A percentile compares a stretch with the other conserved stretches of the same genome.
phyloP scores from a whole-genome alignment of 108 stramenopile species.

The Hondaea fermentalgiana region DNA sequence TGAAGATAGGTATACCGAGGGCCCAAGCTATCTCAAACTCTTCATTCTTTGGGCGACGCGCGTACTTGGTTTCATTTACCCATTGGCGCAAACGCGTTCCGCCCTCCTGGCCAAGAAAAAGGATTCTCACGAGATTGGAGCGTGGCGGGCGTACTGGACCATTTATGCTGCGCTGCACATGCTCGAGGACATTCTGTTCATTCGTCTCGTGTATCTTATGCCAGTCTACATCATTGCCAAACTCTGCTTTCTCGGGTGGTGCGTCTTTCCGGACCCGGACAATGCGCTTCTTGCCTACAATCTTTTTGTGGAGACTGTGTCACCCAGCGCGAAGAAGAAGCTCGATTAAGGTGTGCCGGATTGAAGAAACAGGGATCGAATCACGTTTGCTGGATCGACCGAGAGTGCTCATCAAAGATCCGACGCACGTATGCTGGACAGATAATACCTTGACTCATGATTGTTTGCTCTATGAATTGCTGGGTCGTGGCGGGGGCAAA shows the following conservation, averaged over 20 bases:
- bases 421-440: background rate
- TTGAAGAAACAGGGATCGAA: background rate
- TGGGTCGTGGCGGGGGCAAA: background rate
- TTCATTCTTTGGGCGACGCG: background rate
- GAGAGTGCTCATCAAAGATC: background rate
- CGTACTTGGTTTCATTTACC: background rate
- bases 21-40: background rate
- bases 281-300: background rate
- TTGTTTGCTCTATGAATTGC: background rate
- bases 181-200: background rate
- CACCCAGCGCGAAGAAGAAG: background rate
- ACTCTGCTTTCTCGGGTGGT: background rate
- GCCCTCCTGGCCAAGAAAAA: background rate
- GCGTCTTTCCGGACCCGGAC: background rate
- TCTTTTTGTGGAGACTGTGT: background rate
- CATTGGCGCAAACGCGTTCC: background rate
- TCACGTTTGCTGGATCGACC: background rate
- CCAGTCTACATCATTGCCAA: background rate
- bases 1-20: background rate
- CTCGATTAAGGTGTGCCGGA: background rate
- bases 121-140: background rate
- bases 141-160: conserved; percentile 3
- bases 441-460: background rate
- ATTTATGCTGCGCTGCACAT: background rate
- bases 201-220: background rate